Evolutionary conservation across 192 early-diverging fungal species (phyloP).

Genomic region (Backusella mclennaniae): DNA sequence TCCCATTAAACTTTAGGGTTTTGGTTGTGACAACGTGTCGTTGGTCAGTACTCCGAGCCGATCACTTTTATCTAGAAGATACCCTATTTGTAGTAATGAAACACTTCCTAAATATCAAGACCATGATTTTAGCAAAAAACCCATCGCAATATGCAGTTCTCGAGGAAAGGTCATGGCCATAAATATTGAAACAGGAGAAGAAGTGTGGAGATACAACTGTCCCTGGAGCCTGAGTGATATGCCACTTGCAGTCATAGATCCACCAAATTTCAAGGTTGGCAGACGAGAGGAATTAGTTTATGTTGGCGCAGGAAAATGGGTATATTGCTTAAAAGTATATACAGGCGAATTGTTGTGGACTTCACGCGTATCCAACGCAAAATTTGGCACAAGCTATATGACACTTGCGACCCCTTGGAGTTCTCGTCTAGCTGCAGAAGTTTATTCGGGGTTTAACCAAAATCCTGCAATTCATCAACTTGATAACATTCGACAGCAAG

Average conservation of each 20-base stretch:
- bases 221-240: slow-evolving; percentile 12
- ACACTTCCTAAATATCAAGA: neutral
- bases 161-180: slow-evolving; percentile 22
- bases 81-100: neutral
- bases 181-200: slow-evolving; percentile 7
- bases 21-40: slow-evolving; percentile 20
- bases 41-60: slow-evolving; percentile 14
- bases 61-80: neutral
- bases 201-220: slow-evolving; percentile 22
- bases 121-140: neutral
- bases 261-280: neutral
- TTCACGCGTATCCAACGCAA: neutral
- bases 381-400: slow-evolving; percentile 9
- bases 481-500: neutral
- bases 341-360: slow-evolving; percentile 17
- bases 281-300: slow-evolving; percentile 2
- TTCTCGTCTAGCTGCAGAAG: slow-evolving; percentile 17
- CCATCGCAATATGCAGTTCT: slow-evolving; percentile 14
- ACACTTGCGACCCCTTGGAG: slow-evolving; percentile 22
- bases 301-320: slow-evolving; percentile 17
- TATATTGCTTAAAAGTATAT: slow-evolving; percentile 7
- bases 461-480: slow-evolving; percentile 3
- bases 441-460: slow-evolving; percentile 1
- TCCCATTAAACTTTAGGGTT: slow-evolving; percentile 13
- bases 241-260: slow-evolving; percentile 15